A percentile compares a stretch with the other conserved stretches of the same genome.
These are phyloP conservation scores for Harringtonia lauricola DNA, from an alignment of 2,329 filamentous ascomycete genomes.

Conservation along the genomic window DNA sequence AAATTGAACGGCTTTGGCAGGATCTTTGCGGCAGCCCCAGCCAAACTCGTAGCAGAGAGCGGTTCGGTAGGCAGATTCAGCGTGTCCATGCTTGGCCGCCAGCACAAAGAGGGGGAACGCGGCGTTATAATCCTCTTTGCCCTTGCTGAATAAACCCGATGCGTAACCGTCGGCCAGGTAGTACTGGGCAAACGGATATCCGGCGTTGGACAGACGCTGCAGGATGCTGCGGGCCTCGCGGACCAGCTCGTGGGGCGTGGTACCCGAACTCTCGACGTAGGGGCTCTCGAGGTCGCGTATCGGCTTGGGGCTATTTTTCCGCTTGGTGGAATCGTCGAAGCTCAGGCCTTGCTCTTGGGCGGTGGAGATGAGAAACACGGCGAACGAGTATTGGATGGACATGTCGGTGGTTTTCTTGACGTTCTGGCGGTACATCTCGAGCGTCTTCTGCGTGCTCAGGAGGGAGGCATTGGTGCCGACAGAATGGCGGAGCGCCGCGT, in stretches of 20 bases:
- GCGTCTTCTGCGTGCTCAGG: slow-evolving; percentile 80
- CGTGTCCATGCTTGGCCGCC: slow-evolving; percentile 93
- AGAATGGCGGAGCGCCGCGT: slow-evolving; percentile 64
- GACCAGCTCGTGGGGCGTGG: slow-evolving; percentile 57
- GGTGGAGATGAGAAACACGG: slow-evolving; percentile 82
- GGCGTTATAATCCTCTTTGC: slow-evolving; percentile 80
- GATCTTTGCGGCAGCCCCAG: slow-evolving; percentile 87
- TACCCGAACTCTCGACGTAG: slow-evolving; percentile 31
- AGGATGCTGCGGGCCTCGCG: slow-evolving; percentile 84
- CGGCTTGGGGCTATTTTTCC: slow-evolving; percentile 34
- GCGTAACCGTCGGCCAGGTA: slow-evolving; percentile 92
- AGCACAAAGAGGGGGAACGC: slow-evolving; percentile 89
- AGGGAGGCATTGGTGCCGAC: slow-evolving; percentile 87
- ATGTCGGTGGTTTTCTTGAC: slow-evolving; percentile 94
- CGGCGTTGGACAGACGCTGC: slow-evolving; percentile 72
- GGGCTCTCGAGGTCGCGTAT: slow-evolving; percentile 35
- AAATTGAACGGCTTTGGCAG: slow-evolving; percentile 86
- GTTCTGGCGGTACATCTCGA: slow-evolving; percentile 95
- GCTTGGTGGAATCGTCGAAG: slow-evolving; percentile 32
- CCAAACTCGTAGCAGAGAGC: slow-evolving; percentile 96
- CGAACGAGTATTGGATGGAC: slow-evolving; percentile 90
- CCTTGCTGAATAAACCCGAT: slow-evolving; percentile 90
- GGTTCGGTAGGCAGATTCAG: slow-evolving; percentile 87
- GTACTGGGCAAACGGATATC: slow-evolving; percentile 96
- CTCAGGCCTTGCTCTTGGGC: slow-evolving; percentile 66